Percentiles rank a stretch among this genome's conserved stretches.
Evolutionary conservation across 208 protist species (phyloP).

Genomic region (Trypanosoma theileri): DNA sequence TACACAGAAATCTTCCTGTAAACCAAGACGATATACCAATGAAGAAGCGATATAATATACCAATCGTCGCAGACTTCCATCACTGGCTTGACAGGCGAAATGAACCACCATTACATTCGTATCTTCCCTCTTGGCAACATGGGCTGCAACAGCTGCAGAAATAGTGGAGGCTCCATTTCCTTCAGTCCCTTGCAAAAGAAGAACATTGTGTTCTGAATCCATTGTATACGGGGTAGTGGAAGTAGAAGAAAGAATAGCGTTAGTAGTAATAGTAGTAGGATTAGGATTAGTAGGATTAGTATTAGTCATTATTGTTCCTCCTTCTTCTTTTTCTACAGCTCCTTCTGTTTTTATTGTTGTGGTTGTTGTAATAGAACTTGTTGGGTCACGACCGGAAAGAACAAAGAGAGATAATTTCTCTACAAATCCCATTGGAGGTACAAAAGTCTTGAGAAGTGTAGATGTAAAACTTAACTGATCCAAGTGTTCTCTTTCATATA

Average conservation of each 20-base stretch:
- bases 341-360: background rate
- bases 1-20: conserved; percentile 54
- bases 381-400: conserved; percentile 25
- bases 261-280: no score
- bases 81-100: conserved; percentile 62
- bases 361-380: background rate
- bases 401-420: conserved; percentile 62
- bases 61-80: conserved; percentile 48
- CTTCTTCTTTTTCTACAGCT: no score
- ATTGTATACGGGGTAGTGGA: background rate
- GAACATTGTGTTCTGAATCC: conserved; percentile 30
- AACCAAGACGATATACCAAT: conserved; percentile 35
- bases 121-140: conserved; percentile 31
- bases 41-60: conserved; percentile 59
- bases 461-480: conserved; percentile 26
- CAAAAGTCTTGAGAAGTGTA: conserved; percentile 53
- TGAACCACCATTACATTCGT: conserved; percentile 45
- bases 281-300: no score
- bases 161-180: conserved; percentile 77
- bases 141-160: conserved; percentile 44
- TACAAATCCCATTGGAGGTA: conserved; percentile 51
- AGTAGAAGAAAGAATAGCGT: background rate
- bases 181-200: conserved; percentile 65
- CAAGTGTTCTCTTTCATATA: conserved; percentile 35
- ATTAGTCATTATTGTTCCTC: no score